A percentile compares a stretch with the other conserved stretches of the same genome.
phyloP scores from a whole-genome alignment of 176 grass and related monocot species.

The Oryza longistaminata region DNA sequence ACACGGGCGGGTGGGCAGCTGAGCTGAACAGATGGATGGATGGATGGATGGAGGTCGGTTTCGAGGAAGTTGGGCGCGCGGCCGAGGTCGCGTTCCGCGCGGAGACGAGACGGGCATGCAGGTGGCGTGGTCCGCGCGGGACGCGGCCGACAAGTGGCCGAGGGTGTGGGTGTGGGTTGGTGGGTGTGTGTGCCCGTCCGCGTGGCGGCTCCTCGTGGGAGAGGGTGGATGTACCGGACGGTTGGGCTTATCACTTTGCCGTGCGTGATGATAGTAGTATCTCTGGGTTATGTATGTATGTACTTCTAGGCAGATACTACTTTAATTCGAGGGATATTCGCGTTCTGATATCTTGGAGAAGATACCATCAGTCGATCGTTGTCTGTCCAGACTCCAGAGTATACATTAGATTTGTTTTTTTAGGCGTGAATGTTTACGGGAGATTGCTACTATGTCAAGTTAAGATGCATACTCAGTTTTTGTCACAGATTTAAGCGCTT shows the following conservation, averaged over 20 bases:
- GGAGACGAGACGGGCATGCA: too few species aligned
- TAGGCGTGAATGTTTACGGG: background rate
- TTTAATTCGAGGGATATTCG: background rate
- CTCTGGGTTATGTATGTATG: too few species aligned
- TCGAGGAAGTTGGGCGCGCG: background rate
- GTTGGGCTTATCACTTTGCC: background rate
- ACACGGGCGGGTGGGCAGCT: too few species aligned
- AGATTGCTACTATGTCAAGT: too few species aligned
- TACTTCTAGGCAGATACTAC: background rate
- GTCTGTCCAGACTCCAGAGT: background rate
- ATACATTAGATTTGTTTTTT: background rate
- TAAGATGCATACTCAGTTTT: too few species aligned
- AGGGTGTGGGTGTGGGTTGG: background rate
- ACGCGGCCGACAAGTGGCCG: slow-evolving; percentile 15
- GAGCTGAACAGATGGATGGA: background rate
- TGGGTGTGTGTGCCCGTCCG: background rate
- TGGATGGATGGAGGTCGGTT: background rate
- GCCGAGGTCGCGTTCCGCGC: too few species aligned
- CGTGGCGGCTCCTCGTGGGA: background rate
- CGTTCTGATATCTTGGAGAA: background rate
- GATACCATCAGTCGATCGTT: background rate
- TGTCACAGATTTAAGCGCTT: too few species aligned
- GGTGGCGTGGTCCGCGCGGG: too few species aligned
- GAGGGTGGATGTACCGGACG: background rate
- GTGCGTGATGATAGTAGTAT: background rate